Conservation (phyloP, 306 rosid genomes). For the Quercus suber region DNA sequence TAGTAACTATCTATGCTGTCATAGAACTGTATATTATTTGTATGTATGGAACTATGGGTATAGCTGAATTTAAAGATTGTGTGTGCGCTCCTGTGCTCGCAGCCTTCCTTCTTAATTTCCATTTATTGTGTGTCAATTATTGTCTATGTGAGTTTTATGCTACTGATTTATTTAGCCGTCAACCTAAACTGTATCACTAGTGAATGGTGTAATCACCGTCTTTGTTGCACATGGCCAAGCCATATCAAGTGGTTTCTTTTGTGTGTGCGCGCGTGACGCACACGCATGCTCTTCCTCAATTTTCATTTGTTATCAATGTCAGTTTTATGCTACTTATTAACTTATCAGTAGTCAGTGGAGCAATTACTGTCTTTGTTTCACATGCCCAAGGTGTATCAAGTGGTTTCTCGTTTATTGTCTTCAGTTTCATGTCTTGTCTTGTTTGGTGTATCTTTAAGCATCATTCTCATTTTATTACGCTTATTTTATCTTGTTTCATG, state of each 20-base stretch:
- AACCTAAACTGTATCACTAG: not conserved
- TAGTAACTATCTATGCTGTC: conserved; percentile 6
- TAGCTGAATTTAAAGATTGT: not conserved
- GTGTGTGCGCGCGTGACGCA: no score
- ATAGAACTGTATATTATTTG: not conserved
- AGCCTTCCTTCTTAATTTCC: conserved; percentile 5
- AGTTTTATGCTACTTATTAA: not conserved
- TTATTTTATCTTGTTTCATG: not conserved
- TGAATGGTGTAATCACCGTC: not conserved
- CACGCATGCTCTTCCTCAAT: not conserved
- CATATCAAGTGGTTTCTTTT: not conserved
- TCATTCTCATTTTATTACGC: not conserved
- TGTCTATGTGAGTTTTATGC: not conserved
- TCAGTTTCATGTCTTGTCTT: not conserved
- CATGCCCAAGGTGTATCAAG: not conserved
- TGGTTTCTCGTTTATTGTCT: not conserved
- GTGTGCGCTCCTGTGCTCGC: not conserved
- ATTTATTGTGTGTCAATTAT: not conserved
- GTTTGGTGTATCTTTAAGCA: not conserved
- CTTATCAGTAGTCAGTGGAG: not conserved
- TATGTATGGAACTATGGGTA: not conserved
- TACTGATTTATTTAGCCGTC: not conserved
- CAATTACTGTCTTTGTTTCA: not conserved
- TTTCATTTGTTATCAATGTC: not conserved
- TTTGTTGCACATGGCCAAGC: not conserved